A percentile compares a stretch with the other conserved stretches of the same genome.
phyloP scores from a whole-genome alignment of 192 early-diverging fungal genomes.

The Thamnidium elegans region DNA sequence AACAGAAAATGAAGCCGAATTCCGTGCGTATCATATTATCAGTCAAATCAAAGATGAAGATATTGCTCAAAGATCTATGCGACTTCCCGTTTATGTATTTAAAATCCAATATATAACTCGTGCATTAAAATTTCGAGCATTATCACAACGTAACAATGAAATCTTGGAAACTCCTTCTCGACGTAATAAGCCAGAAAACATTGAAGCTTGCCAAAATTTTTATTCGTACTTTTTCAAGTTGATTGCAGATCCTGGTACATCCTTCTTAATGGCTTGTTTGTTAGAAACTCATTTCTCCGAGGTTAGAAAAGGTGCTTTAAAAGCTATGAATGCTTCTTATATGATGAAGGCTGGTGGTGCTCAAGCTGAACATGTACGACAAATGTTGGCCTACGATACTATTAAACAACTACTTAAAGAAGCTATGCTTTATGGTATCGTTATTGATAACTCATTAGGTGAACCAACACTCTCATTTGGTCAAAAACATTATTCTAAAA shows the following conservation, averaged over 20 bases:
- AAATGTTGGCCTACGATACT: constrained; percentile 38
- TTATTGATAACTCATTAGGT: constrained; percentile 6
- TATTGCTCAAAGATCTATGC: constrained; percentile 58
- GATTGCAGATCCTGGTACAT: constrained; percentile 51
- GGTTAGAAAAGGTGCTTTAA: constrained; percentile 71
- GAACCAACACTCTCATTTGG: constrained; percentile 30
- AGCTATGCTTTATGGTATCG: constrained; percentile 36
- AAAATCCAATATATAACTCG: constrained; percentile 59
- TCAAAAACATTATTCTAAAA: constrained; percentile 21
- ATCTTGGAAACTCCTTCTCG: constrained; percentile 24
- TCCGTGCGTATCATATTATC: constrained; percentile 85
- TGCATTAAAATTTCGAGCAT: constrained; percentile 66
- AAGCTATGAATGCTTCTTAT: constrained; percentile 69
- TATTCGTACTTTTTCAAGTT: constrained; percentile 76
- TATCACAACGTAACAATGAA: constrained; percentile 55
- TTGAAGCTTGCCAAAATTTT: constrained; percentile 58
- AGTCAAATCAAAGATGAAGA: constrained; percentile 69
- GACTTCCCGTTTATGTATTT: constrained; percentile 58
- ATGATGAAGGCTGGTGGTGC: constrained; percentile 30
- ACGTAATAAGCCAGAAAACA: constrained; percentile 47
- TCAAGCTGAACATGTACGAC: constrained; percentile 23
- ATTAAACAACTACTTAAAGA: constrained; percentile 36
- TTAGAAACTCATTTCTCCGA: constrained; percentile 71
- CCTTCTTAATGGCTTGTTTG: constrained; percentile 77
- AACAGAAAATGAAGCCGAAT: constrained; percentile 84